Conservation (phyloP, 192 early-diverging fungal genomes). For the Linnemannia zychae region DNA sequence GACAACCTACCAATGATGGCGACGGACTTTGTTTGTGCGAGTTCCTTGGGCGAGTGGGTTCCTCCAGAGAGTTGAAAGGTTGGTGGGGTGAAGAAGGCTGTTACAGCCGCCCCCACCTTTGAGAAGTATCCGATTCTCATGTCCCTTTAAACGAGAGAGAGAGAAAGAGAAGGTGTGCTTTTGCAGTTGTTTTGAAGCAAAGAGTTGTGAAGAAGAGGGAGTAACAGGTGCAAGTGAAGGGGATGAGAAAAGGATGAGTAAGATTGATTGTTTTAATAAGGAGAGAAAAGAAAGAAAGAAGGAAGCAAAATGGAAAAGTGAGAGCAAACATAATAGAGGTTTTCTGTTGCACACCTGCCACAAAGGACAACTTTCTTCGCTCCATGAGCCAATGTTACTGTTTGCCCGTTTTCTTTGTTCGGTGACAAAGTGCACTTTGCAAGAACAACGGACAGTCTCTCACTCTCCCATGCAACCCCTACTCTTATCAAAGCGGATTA, state of each 20-base stretch:
- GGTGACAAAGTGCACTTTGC: neutral
- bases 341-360: neutral
- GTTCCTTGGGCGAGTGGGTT: slow-evolving; percentile 4
- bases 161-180: neutral
- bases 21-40: slow-evolving; percentile 44
- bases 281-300: neutral
- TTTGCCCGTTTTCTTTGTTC: neutral
- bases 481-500: neutral
- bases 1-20: slow-evolving; percentile 61
- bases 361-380: neutral
- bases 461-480: neutral
- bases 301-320: neutral
- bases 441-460: neutral
- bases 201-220: neutral
- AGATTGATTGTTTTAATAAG: neutral
- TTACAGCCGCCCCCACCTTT: slow-evolving; percentile 42
- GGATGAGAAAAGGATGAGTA: neutral
- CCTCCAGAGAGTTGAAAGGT: slow-evolving; percentile 17
- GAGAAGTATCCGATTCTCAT: slow-evolving; percentile 50
- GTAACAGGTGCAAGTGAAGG: neutral
- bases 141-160: neutral
- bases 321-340: slow-evolving; percentile 2
- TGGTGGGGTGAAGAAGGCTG: slow-evolving; percentile 36
- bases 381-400: no score
- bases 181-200: neutral